Evolutionary conservation across 768 basidiomycete genomes (phyloP).

Genomic region (Asterophora parasitica): DNA sequence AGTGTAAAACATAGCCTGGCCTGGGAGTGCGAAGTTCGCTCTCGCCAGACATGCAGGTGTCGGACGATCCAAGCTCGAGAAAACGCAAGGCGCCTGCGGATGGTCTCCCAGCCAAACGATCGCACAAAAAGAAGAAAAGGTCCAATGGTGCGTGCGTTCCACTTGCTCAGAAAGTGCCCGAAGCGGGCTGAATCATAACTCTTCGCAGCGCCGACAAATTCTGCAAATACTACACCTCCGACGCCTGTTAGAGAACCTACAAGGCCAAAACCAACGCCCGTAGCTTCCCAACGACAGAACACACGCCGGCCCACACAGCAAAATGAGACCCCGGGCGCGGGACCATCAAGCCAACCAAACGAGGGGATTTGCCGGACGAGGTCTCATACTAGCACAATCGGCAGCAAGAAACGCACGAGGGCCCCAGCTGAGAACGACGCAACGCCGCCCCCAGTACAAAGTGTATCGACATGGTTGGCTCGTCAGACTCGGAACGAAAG

Average conservation of each 20-base stretch:
- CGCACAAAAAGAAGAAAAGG: not conserved
- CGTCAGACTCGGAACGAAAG: not conserved
- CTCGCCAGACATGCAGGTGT: not conserved
- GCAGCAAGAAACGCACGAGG: not conserved
- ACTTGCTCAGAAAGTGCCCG: not conserved
- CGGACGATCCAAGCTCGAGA: not conserved
- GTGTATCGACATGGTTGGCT: constrained; percentile 4
- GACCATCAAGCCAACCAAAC: constrained; percentile 1
- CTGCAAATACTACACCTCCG: not conserved
- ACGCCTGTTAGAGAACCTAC: not conserved
- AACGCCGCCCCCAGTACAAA: not conserved
- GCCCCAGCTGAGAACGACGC: not conserved
- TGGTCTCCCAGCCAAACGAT: not conserved
- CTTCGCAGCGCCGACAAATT: not conserved
- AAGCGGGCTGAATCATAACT: not conserved
- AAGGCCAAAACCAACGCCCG: not conserved
- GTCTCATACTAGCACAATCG: not conserved
- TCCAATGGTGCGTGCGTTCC: not conserved
- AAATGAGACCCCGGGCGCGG: not conserved
- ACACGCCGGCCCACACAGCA: not conserved
- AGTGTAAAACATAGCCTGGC: too few species aligned
- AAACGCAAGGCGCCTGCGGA: not conserved
- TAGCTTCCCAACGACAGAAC: not conserved
- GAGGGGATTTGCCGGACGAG: not conserved
- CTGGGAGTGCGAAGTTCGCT: not conserved